Evolutionary conservation across 345 rosid species (phyloP), one percentile per base, ranked within the genome.

Genomic region (Acer negundo): DNA sequence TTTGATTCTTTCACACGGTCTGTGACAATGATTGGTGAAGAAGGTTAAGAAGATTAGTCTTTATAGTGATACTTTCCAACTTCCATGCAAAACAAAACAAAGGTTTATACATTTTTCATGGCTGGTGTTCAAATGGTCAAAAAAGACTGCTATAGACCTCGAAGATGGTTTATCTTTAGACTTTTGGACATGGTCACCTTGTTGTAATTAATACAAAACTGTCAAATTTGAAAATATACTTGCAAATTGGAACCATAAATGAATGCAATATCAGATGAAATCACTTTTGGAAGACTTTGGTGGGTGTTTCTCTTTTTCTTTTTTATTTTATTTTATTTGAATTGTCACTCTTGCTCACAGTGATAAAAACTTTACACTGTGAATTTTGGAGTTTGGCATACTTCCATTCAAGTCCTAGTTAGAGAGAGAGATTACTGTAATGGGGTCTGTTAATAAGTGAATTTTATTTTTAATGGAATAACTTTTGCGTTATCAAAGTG

Each of bases 51-150:
- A 28, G 31, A 28, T 28, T 28, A 28, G 28, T 26, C 28, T 26
- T 26, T 26, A 26, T 26, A 26, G 28, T 26, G 7, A 20, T 0
- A 38, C 11, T 19, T 61, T 22, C 67, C n/a, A 13, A 6, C n/a
- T n/a, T 40, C 59, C 44, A 24, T 62, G n/a, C 22, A 55, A 55
- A 13, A 9, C 20, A 26, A 26, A 26, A 26, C 28, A 28, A 28
- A 28, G 31, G 4, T 12, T 63, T 8, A 16, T 62, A 31, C 20
- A 6, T 6, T 75, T 75, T 53, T 42, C 26, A 17, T 26, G 62
- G 62, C 11, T 53, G 78, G 56, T 53, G 38, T 20, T 5, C 10
- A 40, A 2, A 26, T 53, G 28, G 78, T 75, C 78, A 2, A 66
- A 0, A 56, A 67, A 22, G 72, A 53, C 78, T 75, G 78, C 78